Base-by-base conservation (phyloP, 1,139 yeast genomes). In the Pichia sp. region DNA sequence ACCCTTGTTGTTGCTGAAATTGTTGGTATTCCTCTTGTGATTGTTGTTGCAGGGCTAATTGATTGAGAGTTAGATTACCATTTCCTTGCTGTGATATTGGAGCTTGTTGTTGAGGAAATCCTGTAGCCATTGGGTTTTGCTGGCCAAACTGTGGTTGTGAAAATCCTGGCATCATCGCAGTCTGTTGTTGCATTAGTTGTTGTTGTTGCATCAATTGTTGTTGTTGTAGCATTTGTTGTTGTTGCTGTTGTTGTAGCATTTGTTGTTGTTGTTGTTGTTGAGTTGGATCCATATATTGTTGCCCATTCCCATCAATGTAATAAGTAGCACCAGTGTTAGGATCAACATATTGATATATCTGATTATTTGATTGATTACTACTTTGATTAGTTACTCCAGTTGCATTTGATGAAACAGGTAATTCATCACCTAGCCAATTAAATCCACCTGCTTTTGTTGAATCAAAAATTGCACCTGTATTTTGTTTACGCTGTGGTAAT, bases 281-380 rank as follows among this genome's bases (percentile, higher is more conserved):
- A 51, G 61, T 71, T 18, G 83, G 81, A 62, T 79, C 84, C 58
- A 79, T 67, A 57, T 80, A 80, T 61, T 79, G 82, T 62, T 80
- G 84, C 2, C 84, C 84, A 54, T 75, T 77, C 0, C 70, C 67
- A 61, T 82, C 87, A 46, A 82, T 73, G 58, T 81, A 80, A 45
- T 78, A 77, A n/a, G 81, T 66, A 52, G 75, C 75, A 27, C 87
- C 87, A 0, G 85, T 80, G 16, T 73, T 65, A 8, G 86, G 86
- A 59, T 82, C 87, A 11, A 84, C 74, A 61, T 80, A 82, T 61
- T 81, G 87, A 59, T 77, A 82, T 43, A 79, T 63, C 51, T 64
- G 68, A 54, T 52, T 61, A 42, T 61, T 59, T 34, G 52, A 55
- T 28, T 64, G 56, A 29, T 64, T 44, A 42, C 60, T 43, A 30